Evolutionary conservation across 208 protist genomes (phyloP).

Genomic region (Eutreptiella sp.): DNA sequence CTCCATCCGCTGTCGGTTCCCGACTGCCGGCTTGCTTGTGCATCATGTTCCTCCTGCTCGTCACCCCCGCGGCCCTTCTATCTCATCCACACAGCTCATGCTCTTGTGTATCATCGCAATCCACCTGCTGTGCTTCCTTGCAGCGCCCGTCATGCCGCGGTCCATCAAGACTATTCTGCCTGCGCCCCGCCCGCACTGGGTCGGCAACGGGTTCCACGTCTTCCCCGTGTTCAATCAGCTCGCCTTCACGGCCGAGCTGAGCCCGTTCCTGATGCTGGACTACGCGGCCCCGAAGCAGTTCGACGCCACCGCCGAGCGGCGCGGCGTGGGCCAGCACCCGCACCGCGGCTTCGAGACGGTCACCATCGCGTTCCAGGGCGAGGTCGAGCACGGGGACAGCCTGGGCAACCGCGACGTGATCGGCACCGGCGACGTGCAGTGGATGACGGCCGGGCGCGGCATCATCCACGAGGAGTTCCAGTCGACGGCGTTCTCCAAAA

Average conservation of each 20-base stretch:
- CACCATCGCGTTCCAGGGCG: conserved; percentile 7
- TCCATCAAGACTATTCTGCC: no score
- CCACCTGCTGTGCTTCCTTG: no score
- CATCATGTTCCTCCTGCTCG: no score
- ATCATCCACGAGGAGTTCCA: conserved; percentile 11
- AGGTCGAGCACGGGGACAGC: conserved; percentile 9
- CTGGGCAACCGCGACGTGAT: conserved; percentile 20
- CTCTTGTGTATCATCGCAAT: no score
- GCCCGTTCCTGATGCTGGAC: conserved; percentile 31
- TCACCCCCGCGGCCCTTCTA: no score
- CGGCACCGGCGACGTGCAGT: conserved; percentile 21
- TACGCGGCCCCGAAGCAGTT: conserved; percentile 1
- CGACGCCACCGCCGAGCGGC: background rate
- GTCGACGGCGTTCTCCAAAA: background rate
- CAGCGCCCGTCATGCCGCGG: no score
- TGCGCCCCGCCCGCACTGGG: no score
- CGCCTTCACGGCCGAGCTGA: conserved; percentile 5
- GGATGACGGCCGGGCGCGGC: conserved; percentile 23
- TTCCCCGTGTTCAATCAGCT: no score
- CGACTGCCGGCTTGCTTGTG: no score
- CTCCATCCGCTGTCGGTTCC: no score
- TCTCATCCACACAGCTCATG: no score
- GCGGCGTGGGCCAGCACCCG: background rate
- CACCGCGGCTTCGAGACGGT: conserved; percentile 31
- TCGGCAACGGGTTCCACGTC: no score